A percentile compares a stretch with the other conserved stretches of the same genome.
Conservation (phyloP, 768 basidiomycete genomes). For the Kwoniella europaea region DNA sequence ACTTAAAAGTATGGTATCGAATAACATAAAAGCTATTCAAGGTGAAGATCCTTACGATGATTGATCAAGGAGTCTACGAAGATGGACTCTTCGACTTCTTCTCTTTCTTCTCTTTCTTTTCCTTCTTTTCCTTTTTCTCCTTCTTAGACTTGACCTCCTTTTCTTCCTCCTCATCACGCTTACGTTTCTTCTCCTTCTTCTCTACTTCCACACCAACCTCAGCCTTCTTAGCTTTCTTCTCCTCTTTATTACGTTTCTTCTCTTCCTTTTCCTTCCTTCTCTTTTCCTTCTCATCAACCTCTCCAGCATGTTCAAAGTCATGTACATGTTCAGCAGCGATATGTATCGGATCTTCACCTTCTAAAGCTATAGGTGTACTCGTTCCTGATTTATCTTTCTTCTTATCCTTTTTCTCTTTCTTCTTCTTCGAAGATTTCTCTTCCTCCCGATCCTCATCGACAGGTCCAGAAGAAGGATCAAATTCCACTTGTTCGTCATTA, state of each 20-base stretch:
- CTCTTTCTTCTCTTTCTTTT: slow-evolving; percentile 29
- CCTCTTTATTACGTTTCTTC: slow-evolving; percentile 38
- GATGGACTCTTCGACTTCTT: slow-evolving; percentile 22
- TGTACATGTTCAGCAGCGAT: slow-evolving; percentile 16
- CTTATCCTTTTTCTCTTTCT: slow-evolving; percentile 34
- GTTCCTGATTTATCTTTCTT: not conserved
- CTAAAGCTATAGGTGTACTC: not conserved
- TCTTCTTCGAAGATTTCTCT: slow-evolving; percentile 13
- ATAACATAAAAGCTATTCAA: too few species aligned
- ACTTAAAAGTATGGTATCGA: too few species aligned
- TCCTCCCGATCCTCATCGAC: slow-evolving; percentile 36
- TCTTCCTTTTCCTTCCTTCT: slow-evolving; percentile 48
- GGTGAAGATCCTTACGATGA: too few species aligned
- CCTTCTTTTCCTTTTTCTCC: slow-evolving; percentile 30
- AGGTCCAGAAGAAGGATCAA: slow-evolving; percentile 15
- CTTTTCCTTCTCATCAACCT: slow-evolving; percentile 24
- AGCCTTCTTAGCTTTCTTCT: slow-evolving; percentile 29
- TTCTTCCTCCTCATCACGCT: slow-evolving; percentile 12
- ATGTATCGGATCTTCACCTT: slow-evolving; percentile 17
- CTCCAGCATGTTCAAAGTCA: slow-evolving; percentile 23
- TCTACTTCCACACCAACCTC: not conserved
- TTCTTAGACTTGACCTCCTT: slow-evolving; percentile 19
- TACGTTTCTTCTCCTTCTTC: slow-evolving; percentile 16
- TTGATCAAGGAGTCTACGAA: not conserved
- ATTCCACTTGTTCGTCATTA: slow-evolving; percentile 38